Percentiles rank a stretch among this genome's conserved stretches.
Conservation (phyloP, 2,329 filamentous ascomycete genomes). For the Alternaria alternata region DNA sequence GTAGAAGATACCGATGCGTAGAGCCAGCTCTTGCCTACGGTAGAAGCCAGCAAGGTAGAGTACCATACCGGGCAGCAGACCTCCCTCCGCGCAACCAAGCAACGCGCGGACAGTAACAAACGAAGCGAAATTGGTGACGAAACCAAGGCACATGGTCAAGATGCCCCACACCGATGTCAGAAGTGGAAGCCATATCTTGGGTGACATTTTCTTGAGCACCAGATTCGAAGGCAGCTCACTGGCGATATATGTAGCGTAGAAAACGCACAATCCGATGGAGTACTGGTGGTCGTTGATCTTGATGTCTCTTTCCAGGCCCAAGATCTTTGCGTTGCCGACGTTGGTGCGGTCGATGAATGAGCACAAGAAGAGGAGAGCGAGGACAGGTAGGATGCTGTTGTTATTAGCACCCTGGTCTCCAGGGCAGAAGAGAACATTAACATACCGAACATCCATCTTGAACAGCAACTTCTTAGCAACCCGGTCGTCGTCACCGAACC, state of each 20-base stretch:
- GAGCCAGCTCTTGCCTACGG: slow-evolving; percentile 65
- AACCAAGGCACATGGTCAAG: slow-evolving; percentile 65
- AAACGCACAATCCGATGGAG: slow-evolving; percentile 69
- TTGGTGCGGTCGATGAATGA: slow-evolving; percentile 75
- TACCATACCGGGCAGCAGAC: slow-evolving; percentile 71
- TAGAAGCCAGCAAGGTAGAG: slow-evolving; percentile 72
- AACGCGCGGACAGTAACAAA: slow-evolving; percentile 69
- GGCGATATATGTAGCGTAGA: slow-evolving; percentile 70
- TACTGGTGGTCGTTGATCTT: slow-evolving; percentile 68
- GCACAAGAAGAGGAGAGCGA: slow-evolving; percentile 71
- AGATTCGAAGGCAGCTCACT: slow-evolving; percentile 72
- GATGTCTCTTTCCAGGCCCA: slow-evolving; percentile 65
- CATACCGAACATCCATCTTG: slow-evolving; percentile 63
- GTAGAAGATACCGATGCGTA: slow-evolving; percentile 73
- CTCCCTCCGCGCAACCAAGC: slow-evolving; percentile 70
- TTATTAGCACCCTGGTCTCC: neutral
- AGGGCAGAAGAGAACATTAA: neutral
- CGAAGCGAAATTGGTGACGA: slow-evolving; percentile 62
- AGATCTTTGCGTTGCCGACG: slow-evolving; percentile 74
- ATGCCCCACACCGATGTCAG: slow-evolving; percentile 67
- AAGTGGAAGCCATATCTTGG: slow-evolving; percentile 67
- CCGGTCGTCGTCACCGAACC: slow-evolving; percentile 16
- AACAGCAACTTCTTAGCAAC: slow-evolving; percentile 54
- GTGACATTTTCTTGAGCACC: slow-evolving; percentile 68
- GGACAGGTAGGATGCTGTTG: slow-evolving; percentile 66